Evolutionary conservation across 441 rosid species (phyloP), one percentile per base, ranked within the genome.

Genomic region (Aquilaria agallochum): DNA sequence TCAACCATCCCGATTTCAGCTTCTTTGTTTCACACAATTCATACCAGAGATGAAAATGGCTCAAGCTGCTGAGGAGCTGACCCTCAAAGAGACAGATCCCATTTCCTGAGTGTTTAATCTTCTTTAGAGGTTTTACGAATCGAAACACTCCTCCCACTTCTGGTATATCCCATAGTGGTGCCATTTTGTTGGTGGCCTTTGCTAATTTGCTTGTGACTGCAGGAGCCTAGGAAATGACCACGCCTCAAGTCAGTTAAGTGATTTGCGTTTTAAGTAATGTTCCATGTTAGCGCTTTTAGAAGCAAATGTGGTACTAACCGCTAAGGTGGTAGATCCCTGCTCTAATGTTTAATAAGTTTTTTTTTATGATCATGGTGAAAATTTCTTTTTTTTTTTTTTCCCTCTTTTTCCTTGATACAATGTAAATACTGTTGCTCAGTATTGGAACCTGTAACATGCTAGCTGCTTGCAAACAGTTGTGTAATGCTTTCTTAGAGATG

Each of bases 1-100:
- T 89, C 2, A 78, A 78, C 49, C 96, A 87, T 73, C 98, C 93
- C 0, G 98, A 87, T 65, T 92, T 70, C 74, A 72, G 56, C 56
- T 89, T 89, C 84, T 92, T 92, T 58, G 61, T 76, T 13, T 75
- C 89, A 31, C 84, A 80, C 58, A 74, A 70, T 55, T 60, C 82
- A 30, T 72, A 66, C 68, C 13, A 67, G 74, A 69, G 75, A 68
- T 73, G 71, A 70, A 45, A 55, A 9, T 6, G 56, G 58, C 31
- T n/a, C 13, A 46, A n/a, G 3, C 27, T 36, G 36, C 61, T 36
- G 45, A 31, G 12, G 11, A 34, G 45, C 27, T 57, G 33, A 14
- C 9, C 65, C 11, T 33, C 54, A 51, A 65, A 65, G 40, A 58
- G 5, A 61, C 31, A 27, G 14, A 47, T 53, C 27, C 36, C 34